Percentiles rank a stretch among this genome's conserved stretches.
Conservation (phyloP, 1,284 basidiomycete genomes). For the Trametes pubescens region DNA sequence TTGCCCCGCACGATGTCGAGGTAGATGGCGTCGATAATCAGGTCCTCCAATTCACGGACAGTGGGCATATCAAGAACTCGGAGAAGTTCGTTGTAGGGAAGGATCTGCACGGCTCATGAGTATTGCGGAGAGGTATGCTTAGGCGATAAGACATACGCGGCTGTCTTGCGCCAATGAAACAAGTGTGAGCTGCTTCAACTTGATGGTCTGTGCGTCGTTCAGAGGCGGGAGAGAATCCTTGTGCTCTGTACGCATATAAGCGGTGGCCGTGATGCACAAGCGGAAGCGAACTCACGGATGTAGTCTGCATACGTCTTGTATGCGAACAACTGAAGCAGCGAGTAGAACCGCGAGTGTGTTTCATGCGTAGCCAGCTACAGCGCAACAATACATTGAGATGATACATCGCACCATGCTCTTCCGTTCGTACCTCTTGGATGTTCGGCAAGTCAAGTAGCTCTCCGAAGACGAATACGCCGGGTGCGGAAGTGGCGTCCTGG, state of each 20-base stretch:
- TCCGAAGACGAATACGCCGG: conserved; percentile 90
- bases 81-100: conserved; percentile 76
- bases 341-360: conserved; percentile 64
- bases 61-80: conserved; percentile 73
- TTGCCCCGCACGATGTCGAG: conserved; percentile 88
- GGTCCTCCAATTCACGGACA: conserved; percentile 89
- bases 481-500: conserved; percentile 85
- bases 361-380: conserved; percentile 69
- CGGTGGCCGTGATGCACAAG: neutral
- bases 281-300: conserved; percentile 45
- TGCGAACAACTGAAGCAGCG: conserved; percentile 86
- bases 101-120: conserved; percentile 56
- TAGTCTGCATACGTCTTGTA: conserved; percentile 90
- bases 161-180: conserved; percentile 79
- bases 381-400: neutral
- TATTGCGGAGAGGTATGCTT: neutral
- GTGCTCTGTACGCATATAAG: conserved; percentile 55
- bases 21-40: conserved; percentile 96
- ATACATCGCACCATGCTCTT: too few species aligned
- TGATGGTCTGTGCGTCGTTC: conserved; percentile 76
- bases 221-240: conserved; percentile 73
- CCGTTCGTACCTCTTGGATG: conserved; percentile 77
- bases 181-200: conserved; percentile 92
- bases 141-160: conserved; percentile 60
- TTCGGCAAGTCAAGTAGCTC: conserved; percentile 86